These are phyloP conservation scores for Canna indica DNA, from an alignment of 176 grass and related monocot species.

Conservation along the genomic window DNA sequence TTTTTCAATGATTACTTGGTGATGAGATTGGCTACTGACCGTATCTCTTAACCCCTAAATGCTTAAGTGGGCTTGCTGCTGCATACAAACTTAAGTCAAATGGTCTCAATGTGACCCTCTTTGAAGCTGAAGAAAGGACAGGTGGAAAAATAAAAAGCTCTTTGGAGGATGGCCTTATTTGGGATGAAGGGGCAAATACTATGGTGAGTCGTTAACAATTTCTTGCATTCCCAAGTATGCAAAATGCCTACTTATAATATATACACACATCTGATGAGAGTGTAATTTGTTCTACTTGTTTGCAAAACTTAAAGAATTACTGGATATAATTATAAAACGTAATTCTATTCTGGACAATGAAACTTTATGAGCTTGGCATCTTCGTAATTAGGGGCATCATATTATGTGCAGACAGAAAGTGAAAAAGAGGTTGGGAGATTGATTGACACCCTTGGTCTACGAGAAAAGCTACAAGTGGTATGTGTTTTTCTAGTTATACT, in stretches of 20 bases:
- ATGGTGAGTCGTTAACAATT: constrained; percentile 49
- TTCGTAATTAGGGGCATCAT: not conserved
- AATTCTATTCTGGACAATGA: not conserved
- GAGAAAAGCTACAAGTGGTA: constrained; percentile 80
- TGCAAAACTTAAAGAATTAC: not conserved
- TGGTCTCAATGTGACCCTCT: constrained; percentile 67
- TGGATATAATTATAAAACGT: not conserved
- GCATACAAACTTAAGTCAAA: constrained; percentile 72
- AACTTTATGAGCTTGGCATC: not conserved
- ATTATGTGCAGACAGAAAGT: constrained; percentile 30
- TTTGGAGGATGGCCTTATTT: constrained; percentile 63
- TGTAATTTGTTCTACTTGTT: not conserved
- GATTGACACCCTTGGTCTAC: constrained; percentile 70
- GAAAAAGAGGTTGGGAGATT: constrained; percentile 52
- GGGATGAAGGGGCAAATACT: constrained; percentile 98
- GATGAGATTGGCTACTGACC: not conserved
- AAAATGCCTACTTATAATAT: not conserved
- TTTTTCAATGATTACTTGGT: not conserved
- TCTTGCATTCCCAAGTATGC: not conserved
- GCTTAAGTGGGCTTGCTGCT: constrained; percentile 68
- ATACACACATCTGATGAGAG: not conserved
- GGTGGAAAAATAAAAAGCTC: constrained; percentile 87
- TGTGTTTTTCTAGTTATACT: constrained; percentile 31
- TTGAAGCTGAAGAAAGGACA: constrained; percentile 56
- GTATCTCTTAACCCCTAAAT: not conserved